phyloP scores from a whole-genome alignment of 768 basidiomycete genomes.

The Tylopilus intermedius region DNA sequence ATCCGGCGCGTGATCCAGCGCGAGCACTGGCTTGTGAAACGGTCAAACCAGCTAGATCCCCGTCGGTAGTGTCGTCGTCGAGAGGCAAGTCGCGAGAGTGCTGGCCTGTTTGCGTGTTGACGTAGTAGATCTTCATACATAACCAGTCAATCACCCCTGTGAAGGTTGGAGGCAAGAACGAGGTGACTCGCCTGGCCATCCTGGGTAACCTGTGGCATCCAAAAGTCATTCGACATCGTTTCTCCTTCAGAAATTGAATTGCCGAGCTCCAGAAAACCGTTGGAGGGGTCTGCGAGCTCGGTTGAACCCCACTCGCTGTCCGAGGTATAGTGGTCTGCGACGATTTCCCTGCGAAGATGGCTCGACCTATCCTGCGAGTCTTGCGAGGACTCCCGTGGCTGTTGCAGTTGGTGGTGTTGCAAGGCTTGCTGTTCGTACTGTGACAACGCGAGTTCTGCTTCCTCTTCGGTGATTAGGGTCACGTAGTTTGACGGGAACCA shows the following conservation, averaged over 20 bases:
- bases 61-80: slow-evolving; percentile 64
- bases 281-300: slow-evolving; percentile 33
- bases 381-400: slow-evolving; percentile 9
- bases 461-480: slow-evolving; percentile 67
- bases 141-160: neutral
- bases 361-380: slow-evolving; percentile 12
- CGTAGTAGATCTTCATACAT: slow-evolving; percentile 79
- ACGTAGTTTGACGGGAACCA: slow-evolving; percentile 99
- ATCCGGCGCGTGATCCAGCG: slow-evolving; percentile 48
- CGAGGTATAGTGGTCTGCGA: slow-evolving; percentile 27
- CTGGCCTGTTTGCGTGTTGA: slow-evolving; percentile 84
- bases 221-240: slow-evolving; percentile 66
- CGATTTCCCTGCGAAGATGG: slow-evolving; percentile 11
- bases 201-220: slow-evolving; percentile 82
- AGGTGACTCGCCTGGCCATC: slow-evolving; percentile 69
- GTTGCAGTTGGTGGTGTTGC: slow-evolving; percentile 14
- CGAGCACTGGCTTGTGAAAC: slow-evolving; percentile 52
- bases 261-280: slow-evolving; percentile 32
- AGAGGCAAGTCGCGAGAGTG: slow-evolving; percentile 79
- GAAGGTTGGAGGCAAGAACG: neutral
- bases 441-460: slow-evolving; percentile 64
- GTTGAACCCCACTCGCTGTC: slow-evolving; percentile 45
- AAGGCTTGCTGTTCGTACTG: slow-evolving; percentile 13
- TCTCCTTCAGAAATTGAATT: slow-evolving; percentile 25
- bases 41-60: slow-evolving; percentile 56